Conservation (phyloP, 2,329 filamentous ascomycete species). For the Pseudonectria foliicola region DNA sequence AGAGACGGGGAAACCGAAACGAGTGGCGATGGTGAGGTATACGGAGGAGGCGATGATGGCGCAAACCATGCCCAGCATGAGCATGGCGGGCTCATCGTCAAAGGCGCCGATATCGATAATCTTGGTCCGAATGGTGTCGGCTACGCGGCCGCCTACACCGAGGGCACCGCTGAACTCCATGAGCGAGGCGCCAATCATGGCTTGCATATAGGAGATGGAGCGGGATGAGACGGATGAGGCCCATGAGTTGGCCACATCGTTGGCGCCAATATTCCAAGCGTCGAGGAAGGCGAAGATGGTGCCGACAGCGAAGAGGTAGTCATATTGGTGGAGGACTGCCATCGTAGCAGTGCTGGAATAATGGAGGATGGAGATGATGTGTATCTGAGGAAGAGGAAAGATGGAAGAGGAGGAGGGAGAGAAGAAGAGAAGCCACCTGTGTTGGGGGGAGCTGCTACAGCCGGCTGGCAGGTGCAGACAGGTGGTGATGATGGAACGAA, state of each 20-base stretch:
- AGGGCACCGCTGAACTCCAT: conserved; percentile 58
- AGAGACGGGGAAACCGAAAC: conserved; percentile 49
- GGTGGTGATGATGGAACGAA: too few relatives aligned
- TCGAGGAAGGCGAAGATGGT: conserved; percentile 60
- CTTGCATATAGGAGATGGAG: conserved; percentile 55
- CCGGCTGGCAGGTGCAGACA: too few relatives aligned
- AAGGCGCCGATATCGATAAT: conserved; percentile 46
- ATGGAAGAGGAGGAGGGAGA: not conserved
- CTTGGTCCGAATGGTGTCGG: conserved; percentile 55
- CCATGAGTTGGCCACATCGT: conserved; percentile 72
- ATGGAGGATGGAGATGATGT: not conserved
- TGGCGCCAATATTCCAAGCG: conserved; percentile 56
- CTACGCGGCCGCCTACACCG: conserved; percentile 52
- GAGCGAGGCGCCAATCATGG: conserved; percentile 49
- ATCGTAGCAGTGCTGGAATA: conserved; percentile 8
- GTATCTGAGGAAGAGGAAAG: not conserved
- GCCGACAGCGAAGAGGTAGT: conserved; percentile 58
- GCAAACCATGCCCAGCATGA: conserved; percentile 54
- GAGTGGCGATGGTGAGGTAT: conserved; percentile 52
- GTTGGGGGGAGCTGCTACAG: too few relatives aligned
- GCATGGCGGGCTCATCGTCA: conserved; percentile 37
- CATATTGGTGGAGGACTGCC: conserved; percentile 39
- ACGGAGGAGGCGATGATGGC: conserved; percentile 45
- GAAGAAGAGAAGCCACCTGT: not conserved
- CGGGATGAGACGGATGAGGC: conserved; percentile 66